Base-by-base conservation (phyloP, 106 monocot genomes). In the Cymbidium sinense region DNA sequence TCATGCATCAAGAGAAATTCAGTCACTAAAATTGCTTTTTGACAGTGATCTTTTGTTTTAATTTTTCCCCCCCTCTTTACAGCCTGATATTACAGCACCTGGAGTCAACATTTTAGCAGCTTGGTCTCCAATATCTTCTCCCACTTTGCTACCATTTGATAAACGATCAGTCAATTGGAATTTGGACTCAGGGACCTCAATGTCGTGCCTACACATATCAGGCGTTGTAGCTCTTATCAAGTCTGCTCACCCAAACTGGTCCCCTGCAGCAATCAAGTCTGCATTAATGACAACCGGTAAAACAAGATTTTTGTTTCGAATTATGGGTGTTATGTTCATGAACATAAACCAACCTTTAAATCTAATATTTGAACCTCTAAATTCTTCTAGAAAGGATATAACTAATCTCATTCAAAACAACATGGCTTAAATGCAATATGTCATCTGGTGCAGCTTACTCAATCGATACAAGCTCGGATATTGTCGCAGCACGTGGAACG, bases 31-130 rank as follows among this genome's bases (percentile, higher is more conserved):
- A 61, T 61, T 61, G n/a, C 12, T 61, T 27, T 28, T 13, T 67
- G 67, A 12, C 28, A 21, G 13, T 3, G 67, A 12, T 31, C 31
- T 21, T 12, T 61, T 61, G 7, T 61, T 47, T 13, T 47, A 12
- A 10, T 44, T 12, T 44, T 0, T 47, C 13, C 13, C 13, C 12
- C 34, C 13, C 13, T 21, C 34, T 12, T 58, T 70, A 62, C 64
- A 92, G 91, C 91, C 91, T 33, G 95, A 91, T 33, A 82, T 95
- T 23, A 74, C 82, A 37, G 95, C 91, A 52, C 95, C 95, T 1
- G 93, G 93, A 8, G 90, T 90, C 23, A 90, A 93, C 34, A 88
- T 93, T 33, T 79, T 93, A 58, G 93, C 95, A 17, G 95, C 95
- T 37, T 95, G 95, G 95, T 77, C 89, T 5, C 88, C 88, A 2